Evolutionary conservation across 2,329 filamentous ascomycete species (phyloP), one percentile per base, ranked within the genome.

Genomic region (Metarhizium anisopliae): DNA sequence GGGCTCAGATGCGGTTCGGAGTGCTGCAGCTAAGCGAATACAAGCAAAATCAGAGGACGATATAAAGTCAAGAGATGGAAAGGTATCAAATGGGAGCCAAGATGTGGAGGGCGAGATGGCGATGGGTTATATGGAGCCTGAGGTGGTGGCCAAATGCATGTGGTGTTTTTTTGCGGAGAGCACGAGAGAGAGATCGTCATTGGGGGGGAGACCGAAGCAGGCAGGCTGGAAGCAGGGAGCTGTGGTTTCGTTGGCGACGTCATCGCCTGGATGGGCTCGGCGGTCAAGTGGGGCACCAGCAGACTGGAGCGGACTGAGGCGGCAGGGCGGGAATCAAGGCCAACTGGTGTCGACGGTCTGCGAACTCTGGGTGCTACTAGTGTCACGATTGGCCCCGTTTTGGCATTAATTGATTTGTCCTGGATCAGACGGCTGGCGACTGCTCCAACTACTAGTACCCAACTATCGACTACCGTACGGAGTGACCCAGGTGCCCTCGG

Each of bases 91-190:
- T 49, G 8, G 38, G 18, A 47, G n/a, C 16, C 7, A 43, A 30
- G 13, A 20, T 11, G 50, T 43, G 55, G 54, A 36, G 47, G 8
- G 55, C 53, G 52, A 50, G 54, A 55, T 53, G 55, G 55, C 54
- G 59, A 58, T 59, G 57, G 55, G 55, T 56, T 62, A 58, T 60
- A 58, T 58, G 57, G 50, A 47, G 50, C 47, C 20, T 49, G 55
- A 47, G 7, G 36, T 35, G 52, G 55, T 10, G 49, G 55, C 30
- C 42, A 20, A 38, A 3, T 43, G 50, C 29, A 6, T 6, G 32
- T 35, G 43, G 16, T 47, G 43, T 20, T 54, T 53, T 36, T 42
- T 25, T 53, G 58, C 51, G 51, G 49, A 53, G 55, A 54, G 51
- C 30, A 38, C 29, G 20, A 25, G 13, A 30, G 51, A 50, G 58